Percentiles rank a stretch among this genome's conserved stretches.
Conservation (phyloP, 192 early-diverging fungal species). For the Coemansia sp. region DNA sequence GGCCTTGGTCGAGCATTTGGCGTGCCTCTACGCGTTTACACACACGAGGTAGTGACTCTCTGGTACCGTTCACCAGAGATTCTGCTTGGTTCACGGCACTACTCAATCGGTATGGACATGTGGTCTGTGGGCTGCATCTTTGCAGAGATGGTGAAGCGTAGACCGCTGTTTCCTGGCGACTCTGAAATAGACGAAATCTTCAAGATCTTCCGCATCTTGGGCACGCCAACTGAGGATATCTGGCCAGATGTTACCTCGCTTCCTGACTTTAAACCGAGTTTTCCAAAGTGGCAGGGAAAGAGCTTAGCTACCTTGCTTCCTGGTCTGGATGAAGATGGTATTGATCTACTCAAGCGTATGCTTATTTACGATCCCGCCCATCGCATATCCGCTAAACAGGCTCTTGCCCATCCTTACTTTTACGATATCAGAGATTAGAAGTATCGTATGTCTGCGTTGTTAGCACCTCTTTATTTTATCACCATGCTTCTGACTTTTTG, state of each 20-base stretch:
- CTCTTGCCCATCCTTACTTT: conserved; percentile 82
- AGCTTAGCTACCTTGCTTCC: conserved; percentile 55
- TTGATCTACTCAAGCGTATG: conserved; percentile 72
- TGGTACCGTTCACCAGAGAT: conserved; percentile 98
- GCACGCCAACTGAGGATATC: conserved; percentile 74
- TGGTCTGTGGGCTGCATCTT: conserved; percentile 98
- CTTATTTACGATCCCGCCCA: conserved; percentile 72
- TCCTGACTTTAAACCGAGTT: conserved; percentile 79
- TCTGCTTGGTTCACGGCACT: conserved; percentile 84
- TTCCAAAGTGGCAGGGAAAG: conserved; percentile 70
- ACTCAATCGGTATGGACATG: conserved; percentile 94
- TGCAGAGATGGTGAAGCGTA: conserved; percentile 83
- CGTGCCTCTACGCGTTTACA: conserved; percentile 88
- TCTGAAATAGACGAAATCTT: conserved; percentile 95
- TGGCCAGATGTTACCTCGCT: conserved; percentile 77
- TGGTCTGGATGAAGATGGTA: conserved; percentile 60
- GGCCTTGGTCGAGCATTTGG: conserved; percentile 92
- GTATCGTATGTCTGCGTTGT: background rate
- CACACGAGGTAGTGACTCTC: conserved; percentile 93
- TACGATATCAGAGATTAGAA: conserved; percentile 36
- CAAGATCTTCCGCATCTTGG: conserved; percentile 81
- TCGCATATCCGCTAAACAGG: conserved; percentile 83
- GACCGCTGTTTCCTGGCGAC: conserved; percentile 85
- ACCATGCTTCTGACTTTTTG: background rate
- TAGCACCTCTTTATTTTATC: background rate